These are phyloP conservation scores for Forsythia viridissima DNA, from an alignment of 257 asterid genomes.

Conservation along the genomic window DNA sequence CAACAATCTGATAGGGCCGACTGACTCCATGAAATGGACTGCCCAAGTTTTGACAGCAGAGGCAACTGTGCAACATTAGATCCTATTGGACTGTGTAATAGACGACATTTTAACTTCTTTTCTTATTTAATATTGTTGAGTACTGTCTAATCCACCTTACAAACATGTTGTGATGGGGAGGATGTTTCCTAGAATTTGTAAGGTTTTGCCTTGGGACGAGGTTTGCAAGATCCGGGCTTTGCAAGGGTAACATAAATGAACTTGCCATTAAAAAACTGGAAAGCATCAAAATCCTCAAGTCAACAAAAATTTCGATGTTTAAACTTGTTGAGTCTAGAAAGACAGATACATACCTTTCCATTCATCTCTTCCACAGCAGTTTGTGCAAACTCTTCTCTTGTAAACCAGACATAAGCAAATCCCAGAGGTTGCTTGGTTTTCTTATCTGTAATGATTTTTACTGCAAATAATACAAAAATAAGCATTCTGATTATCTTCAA, in stretches of 20 bases:
- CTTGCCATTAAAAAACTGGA: slow-evolving; percentile 56
- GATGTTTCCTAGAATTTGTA: slow-evolving; percentile 44
- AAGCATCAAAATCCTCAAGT: slow-evolving; percentile 15
- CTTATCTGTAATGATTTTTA: slow-evolving; percentile 45
- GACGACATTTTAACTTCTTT: too few relatives aligned
- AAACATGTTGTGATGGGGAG: not conserved
- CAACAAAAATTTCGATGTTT: not conserved
- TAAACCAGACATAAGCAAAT: slow-evolving; percentile 57
- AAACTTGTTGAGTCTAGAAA: slow-evolving; percentile 12
- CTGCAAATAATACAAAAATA: slow-evolving; percentile 31
- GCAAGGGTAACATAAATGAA: slow-evolving; percentile 49
- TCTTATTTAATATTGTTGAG: not conserved
- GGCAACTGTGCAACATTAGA: too few relatives aligned
- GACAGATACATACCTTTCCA: slow-evolving; percentile 40
- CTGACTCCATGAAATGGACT: not conserved
- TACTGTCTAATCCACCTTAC: not conserved
- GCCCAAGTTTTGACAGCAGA: not conserved
- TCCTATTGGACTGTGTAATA: too few relatives aligned
- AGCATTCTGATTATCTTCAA: slow-evolving; percentile 3
- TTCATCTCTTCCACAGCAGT: slow-evolving; percentile 51
- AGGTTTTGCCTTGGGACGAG: slow-evolving; percentile 28
- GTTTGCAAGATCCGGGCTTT: slow-evolving; percentile 48
- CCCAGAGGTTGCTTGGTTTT: slow-evolving; percentile 52
- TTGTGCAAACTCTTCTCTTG: slow-evolving; percentile 37
- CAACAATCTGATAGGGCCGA: not conserved